phyloP scores from a whole-genome alignment of 768 basidiomycete genomes.

The Trametes villosa region DNA sequence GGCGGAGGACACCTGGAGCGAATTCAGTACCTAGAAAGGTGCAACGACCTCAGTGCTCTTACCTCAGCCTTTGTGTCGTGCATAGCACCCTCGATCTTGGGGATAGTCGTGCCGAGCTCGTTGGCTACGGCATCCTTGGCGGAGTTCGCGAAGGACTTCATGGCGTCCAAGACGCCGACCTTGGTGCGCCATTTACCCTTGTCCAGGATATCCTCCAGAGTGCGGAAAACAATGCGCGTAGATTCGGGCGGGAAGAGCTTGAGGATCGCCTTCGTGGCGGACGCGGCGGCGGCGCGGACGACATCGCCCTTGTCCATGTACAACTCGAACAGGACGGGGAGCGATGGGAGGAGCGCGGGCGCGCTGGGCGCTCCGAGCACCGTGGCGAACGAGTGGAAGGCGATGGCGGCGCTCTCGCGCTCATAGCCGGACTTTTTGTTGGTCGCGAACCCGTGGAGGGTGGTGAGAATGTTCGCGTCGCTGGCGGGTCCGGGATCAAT shows the following conservation, averaged over 20 bases:
- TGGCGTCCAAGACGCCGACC: slow-evolving; percentile 86
- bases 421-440: slow-evolving; percentile 90
- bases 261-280: slow-evolving; percentile 82
- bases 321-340: slow-evolving; percentile 79
- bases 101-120: slow-evolving; percentile 80
- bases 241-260: slow-evolving; percentile 86
- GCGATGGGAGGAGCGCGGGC: slow-evolving; percentile 76
- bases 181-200: slow-evolving; percentile 93
- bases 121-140: slow-evolving; percentile 80
- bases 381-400: slow-evolving; percentile 72
- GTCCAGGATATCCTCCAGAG: slow-evolving; percentile 75
- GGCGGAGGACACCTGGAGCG: slow-evolving; percentile 73
- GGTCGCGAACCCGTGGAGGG: slow-evolving; percentile 68
- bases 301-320: slow-evolving; percentile 95
- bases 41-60: neutral
- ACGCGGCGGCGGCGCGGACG: slow-evolving; percentile 76
- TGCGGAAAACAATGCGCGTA: slow-evolving; percentile 66
- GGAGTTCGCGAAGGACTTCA: slow-evolving; percentile 71
- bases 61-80: slow-evolving; percentile 97
- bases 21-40: neutral
- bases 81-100: slow-evolving; percentile 88
- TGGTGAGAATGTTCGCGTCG: slow-evolving; percentile 62
- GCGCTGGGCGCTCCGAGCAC: slow-evolving; percentile 72
- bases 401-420: slow-evolving; percentile 85
- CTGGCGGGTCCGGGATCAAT: too few species aligned